These are phyloP conservation scores for Saccharum spontaneum DNA, from an alignment of 176 grass and related monocot species.

Conservation along the genomic window DNA sequence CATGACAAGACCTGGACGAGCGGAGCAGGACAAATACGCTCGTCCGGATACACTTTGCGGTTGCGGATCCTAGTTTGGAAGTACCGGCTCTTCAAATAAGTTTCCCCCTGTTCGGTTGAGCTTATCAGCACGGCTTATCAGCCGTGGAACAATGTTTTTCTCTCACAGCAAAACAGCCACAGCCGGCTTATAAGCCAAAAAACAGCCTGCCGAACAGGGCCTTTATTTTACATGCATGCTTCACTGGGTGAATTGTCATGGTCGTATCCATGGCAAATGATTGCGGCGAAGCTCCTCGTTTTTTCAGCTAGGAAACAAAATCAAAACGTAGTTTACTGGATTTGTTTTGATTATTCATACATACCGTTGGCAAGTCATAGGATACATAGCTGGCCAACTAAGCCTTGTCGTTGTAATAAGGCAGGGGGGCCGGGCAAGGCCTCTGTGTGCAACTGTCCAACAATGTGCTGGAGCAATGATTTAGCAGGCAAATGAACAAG, in stretches of 20 bases:
- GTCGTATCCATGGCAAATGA: background rate
- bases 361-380: background rate
- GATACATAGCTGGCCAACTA: conserved; percentile 21
- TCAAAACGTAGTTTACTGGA: background rate
- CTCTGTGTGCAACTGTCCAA: conserved; percentile 22
- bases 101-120: too few relatives aligned
- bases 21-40: too few relatives aligned
- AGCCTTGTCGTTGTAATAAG: background rate
- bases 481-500: conserved; percentile 38
- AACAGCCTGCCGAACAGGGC: too few relatives aligned
- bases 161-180: too few relatives aligned
- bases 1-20: background rate
- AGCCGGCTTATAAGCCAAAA: too few relatives aligned
- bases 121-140: too few relatives aligned
- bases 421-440: background rate
- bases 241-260: background rate
- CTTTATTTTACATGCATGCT: background rate
- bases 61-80: background rate
- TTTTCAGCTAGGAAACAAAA: background rate
- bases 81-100: background rate
- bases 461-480: conserved; percentile 23
- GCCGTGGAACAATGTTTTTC: too few relatives aligned
- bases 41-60: background rate
- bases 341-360: background rate
- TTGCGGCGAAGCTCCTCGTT: background rate